Evolutionary conservation across 352 stramenopile species (phyloP).

Genomic region (Phytopythium helicoides): DNA sequence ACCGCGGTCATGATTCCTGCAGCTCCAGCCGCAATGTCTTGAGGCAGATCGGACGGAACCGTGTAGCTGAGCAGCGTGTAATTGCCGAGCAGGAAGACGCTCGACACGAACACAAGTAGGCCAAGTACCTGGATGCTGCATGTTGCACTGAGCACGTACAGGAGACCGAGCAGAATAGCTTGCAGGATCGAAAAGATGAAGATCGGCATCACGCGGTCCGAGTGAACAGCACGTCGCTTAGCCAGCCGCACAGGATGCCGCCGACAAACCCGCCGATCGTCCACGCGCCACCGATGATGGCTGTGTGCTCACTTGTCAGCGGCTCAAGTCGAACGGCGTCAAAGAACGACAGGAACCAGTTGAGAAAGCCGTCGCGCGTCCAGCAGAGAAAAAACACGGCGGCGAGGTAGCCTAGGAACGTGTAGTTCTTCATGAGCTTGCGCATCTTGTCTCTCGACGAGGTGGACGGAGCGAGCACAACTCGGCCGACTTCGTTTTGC

Average conservation of each 20-base stretch:
- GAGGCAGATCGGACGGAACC: constrained; percentile 65
- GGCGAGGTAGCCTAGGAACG: constrained; percentile 63
- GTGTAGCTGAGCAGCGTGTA: constrained; percentile 77
- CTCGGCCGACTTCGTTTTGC: constrained; percentile 5
- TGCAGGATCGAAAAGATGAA: constrained; percentile 73
- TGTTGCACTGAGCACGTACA: constrained; percentile 59
- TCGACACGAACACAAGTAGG: constrained; percentile 57
- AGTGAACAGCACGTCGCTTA: constrained; percentile 71
- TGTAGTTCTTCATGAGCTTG: constrained; percentile 49
- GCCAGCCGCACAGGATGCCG: constrained; percentile 65
- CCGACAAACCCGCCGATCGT: constrained; percentile 74
- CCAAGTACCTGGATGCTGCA: constrained; percentile 49
- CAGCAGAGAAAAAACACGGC: constrained; percentile 75
- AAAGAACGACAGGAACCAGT: constrained; percentile 81
- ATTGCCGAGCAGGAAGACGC: constrained; percentile 71
- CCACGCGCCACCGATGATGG: constrained; percentile 70
- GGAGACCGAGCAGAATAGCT: constrained; percentile 38
- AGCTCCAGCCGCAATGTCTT: constrained; percentile 63
- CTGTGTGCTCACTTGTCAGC: constrained; percentile 48
- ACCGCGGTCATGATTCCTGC: constrained; percentile 65
- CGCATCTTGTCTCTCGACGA: constrained; percentile 52
- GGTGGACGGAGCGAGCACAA: constrained; percentile 8
- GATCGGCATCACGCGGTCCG: constrained; percentile 63
- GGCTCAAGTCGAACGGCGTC: constrained; percentile 48
- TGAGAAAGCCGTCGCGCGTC: constrained; percentile 66